Conservation (phyloP, 23 red algal species). For the Gracilaria domingensis region DNA sequence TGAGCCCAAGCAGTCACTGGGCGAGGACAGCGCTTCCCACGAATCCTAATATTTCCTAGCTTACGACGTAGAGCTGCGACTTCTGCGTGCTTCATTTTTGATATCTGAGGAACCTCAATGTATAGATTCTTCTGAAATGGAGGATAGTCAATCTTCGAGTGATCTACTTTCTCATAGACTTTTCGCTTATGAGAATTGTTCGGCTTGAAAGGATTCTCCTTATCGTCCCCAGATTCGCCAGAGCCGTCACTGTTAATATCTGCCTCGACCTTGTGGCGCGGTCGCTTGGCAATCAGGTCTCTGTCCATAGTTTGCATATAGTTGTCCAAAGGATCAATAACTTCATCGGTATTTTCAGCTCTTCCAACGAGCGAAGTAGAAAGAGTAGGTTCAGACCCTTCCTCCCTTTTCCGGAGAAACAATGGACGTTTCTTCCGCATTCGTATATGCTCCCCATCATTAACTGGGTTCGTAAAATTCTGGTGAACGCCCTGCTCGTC, state of each 20-base stretch:
- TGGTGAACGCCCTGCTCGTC: not conserved
- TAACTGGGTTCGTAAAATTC: not conserved
- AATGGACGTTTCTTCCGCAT: not conserved
- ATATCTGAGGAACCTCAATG: constrained; percentile 71
- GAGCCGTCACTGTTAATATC: not conserved
- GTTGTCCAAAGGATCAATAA: constrained; percentile 30
- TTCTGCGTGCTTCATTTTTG: constrained; percentile 53
- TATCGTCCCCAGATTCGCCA: not conserved
- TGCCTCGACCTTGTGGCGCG: not conserved
- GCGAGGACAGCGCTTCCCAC: constrained; percentile 79
- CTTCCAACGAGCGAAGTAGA: not conserved
- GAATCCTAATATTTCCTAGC: constrained; percentile 79
- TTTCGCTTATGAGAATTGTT: constrained; percentile 43
- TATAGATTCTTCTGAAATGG: constrained; percentile 90
- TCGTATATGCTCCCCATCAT: not conserved
- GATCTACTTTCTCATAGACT: constrained; percentile 84
- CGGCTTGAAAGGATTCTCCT: not conserved
- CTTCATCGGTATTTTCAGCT: not conserved
- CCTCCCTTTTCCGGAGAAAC: not conserved
- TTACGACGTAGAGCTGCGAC: constrained; percentile 62
- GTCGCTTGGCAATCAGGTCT: not conserved
- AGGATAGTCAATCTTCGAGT: constrained; percentile 76
- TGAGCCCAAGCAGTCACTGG: constrained; percentile 84
- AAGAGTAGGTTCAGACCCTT: not conserved
- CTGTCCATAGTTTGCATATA: constrained; percentile 30